Conservation (phyloP, 345 rosid genomes). For the Lepidium sativum region DNA sequence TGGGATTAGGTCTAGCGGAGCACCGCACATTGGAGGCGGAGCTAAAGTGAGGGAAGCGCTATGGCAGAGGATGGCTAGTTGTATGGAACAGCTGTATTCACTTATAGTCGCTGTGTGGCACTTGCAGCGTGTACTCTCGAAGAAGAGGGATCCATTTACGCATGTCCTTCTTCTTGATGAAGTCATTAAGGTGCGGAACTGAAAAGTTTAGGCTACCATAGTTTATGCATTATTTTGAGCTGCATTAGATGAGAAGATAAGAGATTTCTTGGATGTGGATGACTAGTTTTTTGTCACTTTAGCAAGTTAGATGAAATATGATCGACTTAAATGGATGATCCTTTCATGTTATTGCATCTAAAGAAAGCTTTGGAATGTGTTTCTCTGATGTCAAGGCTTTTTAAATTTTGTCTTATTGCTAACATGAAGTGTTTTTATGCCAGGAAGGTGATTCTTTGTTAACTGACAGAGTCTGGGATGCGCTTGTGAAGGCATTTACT, state of each 20-base stretch:
- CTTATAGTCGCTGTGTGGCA: conserved; percentile 91
- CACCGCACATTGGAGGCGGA: conserved; percentile 92
- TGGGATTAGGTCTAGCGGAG: conserved; percentile 86
- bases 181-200: conserved; percentile 62
- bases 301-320: not conserved
- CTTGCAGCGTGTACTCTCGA: conserved; percentile 89
- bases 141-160: conserved; percentile 95
- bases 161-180: conserved; percentile 91
- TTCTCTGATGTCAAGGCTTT: conserved; percentile 1
- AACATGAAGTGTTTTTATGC: conserved; percentile 20
- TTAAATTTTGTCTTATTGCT: conserved; percentile 6
- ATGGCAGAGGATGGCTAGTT: conserved; percentile 85
- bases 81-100: conserved; percentile 84
- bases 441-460: conserved; percentile 80
- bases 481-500: conserved; percentile 82
- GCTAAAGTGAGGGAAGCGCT: conserved; percentile 77
- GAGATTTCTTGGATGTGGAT: not conserved
- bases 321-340: not conserved
- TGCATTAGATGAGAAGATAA: not conserved
- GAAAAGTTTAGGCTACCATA: not conserved
- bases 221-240: not conserved
- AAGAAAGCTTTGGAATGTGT: not conserved
- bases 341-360: not conserved
- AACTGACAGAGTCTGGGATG: conserved; percentile 95
- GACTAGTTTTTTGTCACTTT: not conserved